These are phyloP conservation scores for Fusarium albidum DNA, from an alignment of 2,329 filamentous ascomycete genomes.

Conservation along the genomic window DNA sequence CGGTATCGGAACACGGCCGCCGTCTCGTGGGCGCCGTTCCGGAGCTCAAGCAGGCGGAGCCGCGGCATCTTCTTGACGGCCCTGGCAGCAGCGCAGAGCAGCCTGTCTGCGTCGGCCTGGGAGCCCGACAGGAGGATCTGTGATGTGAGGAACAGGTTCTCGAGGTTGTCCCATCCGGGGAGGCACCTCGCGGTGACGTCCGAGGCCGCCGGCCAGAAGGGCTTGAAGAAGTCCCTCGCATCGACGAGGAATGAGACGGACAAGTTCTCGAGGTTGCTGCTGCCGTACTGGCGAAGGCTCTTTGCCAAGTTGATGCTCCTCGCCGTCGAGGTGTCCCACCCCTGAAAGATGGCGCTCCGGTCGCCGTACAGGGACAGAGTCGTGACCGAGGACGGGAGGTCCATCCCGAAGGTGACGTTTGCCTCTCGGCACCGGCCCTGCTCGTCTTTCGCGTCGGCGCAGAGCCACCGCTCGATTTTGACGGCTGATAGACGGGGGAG, in stretches of 20 bases:
- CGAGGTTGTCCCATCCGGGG: neutral
- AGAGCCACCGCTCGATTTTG: constrained; percentile 8
- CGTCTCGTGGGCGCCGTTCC: neutral
- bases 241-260: constrained; percentile 19
- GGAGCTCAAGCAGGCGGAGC: constrained; percentile 5
- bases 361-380: constrained; percentile 4
- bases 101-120: neutral
- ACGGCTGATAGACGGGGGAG: neutral
- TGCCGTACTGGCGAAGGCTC: neutral
- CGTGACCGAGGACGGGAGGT: constrained; percentile 3
- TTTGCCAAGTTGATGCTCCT: constrained; percentile 4
- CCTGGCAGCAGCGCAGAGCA: constrained; percentile 9
- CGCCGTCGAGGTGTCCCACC: neutral
- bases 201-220: neutral
- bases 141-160: constrained; percentile 1
- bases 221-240: constrained; percentile 9
- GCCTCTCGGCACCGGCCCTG: neutral
- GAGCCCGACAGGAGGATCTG: neutral
- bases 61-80: constrained; percentile 14
- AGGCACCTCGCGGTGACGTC: neutral
- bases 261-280: neutral
- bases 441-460: neutral
- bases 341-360: neutral
- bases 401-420: neutral
- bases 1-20: constrained; percentile 7